Evolutionary conservation across 176 grass and related monocot species (phyloP).

Genomic region (Zoysia pacifica): DNA sequence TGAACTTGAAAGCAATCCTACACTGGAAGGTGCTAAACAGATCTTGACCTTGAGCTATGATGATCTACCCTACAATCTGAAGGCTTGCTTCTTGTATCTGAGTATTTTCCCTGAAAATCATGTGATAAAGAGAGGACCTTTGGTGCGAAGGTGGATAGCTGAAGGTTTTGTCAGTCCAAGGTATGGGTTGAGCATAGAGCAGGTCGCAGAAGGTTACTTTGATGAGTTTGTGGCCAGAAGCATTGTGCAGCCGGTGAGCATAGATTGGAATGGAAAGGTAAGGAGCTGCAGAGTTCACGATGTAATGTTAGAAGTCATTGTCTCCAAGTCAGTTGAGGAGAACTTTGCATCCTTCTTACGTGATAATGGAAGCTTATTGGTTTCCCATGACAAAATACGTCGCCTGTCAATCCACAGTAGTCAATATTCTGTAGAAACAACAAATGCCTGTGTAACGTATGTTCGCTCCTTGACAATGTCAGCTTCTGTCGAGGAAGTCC

Average conservation of each 20-base stretch:
- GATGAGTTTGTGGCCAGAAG: slow-evolving; percentile 34
- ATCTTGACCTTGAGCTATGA: slow-evolving; percentile 45
- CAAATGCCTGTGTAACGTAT: slow-evolving; percentile 14
- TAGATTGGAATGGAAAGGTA: slow-evolving; percentile 26
- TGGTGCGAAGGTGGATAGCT: slow-evolving; percentile 48
- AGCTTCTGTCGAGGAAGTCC: slow-evolving; percentile 3
- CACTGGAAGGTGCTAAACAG: slow-evolving; percentile 10
- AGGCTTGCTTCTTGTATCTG: slow-evolving; percentile 39
- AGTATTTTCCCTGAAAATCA: slow-evolving; percentile 35
- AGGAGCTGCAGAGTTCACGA: slow-evolving; percentile 44
- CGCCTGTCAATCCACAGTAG: slow-evolving; percentile 16
- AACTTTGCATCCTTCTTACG: slow-evolving; percentile 39
- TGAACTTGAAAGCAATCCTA: slow-evolving; percentile 32
- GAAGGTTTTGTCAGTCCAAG: slow-evolving; percentile 44
- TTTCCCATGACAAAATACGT: slow-evolving; percentile 25
- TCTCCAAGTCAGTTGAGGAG: slow-evolving; percentile 39
- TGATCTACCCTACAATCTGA: slow-evolving; percentile 50
- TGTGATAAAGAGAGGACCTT: slow-evolving; percentile 19
- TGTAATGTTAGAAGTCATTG: slow-evolving; percentile 48
- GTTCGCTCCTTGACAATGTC: slow-evolving; percentile 34
- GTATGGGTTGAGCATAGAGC: slow-evolving; percentile 28
- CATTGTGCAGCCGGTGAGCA: slow-evolving; percentile 34
- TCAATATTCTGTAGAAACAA: neutral
- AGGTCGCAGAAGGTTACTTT: slow-evolving; percentile 40
- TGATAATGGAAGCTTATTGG: neutral